These are phyloP conservation scores for Sanghuangporus sanghuang DNA, from an alignment of 1,284 basidiomycete genomes.

Conservation along the genomic window DNA sequence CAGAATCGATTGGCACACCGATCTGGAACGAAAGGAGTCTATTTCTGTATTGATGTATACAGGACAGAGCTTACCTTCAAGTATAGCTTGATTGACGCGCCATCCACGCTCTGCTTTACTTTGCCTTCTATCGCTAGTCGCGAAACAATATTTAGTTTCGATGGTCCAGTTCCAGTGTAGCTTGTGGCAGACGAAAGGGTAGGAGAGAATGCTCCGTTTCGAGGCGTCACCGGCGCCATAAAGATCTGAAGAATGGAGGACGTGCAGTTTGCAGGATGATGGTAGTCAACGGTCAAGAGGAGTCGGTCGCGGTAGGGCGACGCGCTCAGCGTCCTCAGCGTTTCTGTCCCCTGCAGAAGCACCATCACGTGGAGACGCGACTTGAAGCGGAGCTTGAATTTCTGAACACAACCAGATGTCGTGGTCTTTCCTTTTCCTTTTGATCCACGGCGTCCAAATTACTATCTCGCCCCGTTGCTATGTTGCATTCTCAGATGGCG, in stretches of 20 bases:
- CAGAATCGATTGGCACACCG: constrained; percentile 56
- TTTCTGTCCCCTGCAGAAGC: background rate
- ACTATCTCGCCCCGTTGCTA: constrained; percentile 56
- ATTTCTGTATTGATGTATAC: background rate
- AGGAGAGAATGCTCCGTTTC: constrained; percentile 16
- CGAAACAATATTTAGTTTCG: constrained; percentile 62
- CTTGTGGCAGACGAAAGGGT: constrained; percentile 15
- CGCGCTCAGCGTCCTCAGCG: background rate
- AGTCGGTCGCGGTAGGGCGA: background rate
- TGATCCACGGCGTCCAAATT: constrained; percentile 64
- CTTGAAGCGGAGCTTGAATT: constrained; percentile 6
- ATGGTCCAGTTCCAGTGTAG: constrained; percentile 25
- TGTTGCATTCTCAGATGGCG: constrained; percentile 37
- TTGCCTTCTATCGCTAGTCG: constrained; percentile 71
- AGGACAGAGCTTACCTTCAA: constrained; percentile 49
- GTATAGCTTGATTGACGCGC: constrained; percentile 65
- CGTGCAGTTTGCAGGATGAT: background rate
- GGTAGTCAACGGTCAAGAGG: background rate
- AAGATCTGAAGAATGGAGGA: background rate
- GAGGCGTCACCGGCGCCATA: constrained; percentile 11
- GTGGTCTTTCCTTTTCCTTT: background rate
- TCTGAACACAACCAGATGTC: background rate
- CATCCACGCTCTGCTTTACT: constrained; percentile 57
- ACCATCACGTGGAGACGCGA: constrained; percentile 10
- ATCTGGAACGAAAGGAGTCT: constrained; percentile 38